Percentiles rank a stretch among this genome's conserved stretches.
phyloP scores from a whole-genome alignment of 768 basidiomycete genomes.

The Termitomyces sp. region DNA sequence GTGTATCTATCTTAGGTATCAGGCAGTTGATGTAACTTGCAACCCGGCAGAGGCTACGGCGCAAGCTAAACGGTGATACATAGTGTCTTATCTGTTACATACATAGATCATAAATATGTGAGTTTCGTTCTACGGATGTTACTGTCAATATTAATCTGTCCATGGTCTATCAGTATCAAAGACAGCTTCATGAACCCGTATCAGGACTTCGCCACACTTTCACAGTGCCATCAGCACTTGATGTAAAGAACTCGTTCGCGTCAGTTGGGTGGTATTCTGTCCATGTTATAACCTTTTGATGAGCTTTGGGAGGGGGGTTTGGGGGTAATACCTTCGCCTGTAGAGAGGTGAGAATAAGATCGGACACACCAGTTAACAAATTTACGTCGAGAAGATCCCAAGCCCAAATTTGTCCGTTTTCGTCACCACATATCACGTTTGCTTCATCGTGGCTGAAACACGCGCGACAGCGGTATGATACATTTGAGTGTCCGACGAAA shows the following conservation, averaged over 20 bases:
- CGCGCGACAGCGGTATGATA: slow-evolving; percentile 72
- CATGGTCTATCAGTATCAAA: neutral
- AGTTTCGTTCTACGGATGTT: slow-evolving; percentile 5
- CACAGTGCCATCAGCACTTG: slow-evolving; percentile 86
- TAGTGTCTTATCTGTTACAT: slow-evolving; percentile 9
- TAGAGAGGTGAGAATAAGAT: neutral
- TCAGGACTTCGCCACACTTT: slow-evolving; percentile 76
- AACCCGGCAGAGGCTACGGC: slow-evolving; percentile 37
- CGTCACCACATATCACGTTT: slow-evolving; percentile 82
- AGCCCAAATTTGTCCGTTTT: slow-evolving; percentile 82
- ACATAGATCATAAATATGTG: slow-evolving; percentile 9
- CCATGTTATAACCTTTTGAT: slow-evolving; percentile 87
- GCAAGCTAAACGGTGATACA: slow-evolving; percentile 36
- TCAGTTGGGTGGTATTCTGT: slow-evolving; percentile 85
- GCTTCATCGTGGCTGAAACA: slow-evolving; percentile 85
- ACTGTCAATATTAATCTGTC: slow-evolving; percentile 3
- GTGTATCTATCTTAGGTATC: slow-evolving; percentile 8
- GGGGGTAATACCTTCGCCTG: slow-evolving; percentile 70
- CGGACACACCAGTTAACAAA: slow-evolving; percentile 4
- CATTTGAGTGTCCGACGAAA: slow-evolving; percentile 73
- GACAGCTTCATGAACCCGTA: slow-evolving; percentile 3
- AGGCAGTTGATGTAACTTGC: neutral
- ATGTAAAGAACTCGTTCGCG: slow-evolving; percentile 78
- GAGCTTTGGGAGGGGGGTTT: slow-evolving; percentile 72
- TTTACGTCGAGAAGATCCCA: slow-evolving; percentile 91